A percentile compares a stretch with the other conserved stretches of the same genome.
phyloP scores from a whole-genome alignment of 495 filamentous ascomycete genomes.

The Aspergillus ellipticus region DNA sequence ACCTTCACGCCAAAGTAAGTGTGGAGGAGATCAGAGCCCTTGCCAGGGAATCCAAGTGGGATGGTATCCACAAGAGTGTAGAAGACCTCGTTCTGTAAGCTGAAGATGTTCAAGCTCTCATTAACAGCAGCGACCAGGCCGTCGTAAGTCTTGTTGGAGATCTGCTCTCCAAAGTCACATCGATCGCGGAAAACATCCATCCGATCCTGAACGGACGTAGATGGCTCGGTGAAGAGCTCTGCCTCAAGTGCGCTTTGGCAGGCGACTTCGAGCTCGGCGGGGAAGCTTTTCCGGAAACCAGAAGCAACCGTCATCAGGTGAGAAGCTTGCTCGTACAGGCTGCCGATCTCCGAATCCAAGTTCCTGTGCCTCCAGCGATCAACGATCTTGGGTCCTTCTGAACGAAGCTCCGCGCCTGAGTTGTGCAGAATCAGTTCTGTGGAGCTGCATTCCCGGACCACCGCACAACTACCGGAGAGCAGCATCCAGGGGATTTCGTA shows the following conservation, averaged over 20 bases:
- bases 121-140: constrained; percentile 36
- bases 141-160: constrained; percentile 67
- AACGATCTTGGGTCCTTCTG: constrained; percentile 33
- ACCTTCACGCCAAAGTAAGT: constrained; percentile 70
- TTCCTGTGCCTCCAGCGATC: constrained; percentile 46
- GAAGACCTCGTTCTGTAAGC: constrained; percentile 51
- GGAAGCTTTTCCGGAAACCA: constrained; percentile 55
- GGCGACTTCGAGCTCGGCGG: constrained; percentile 56
- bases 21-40: constrained; percentile 45
- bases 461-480: constrained; percentile 71
- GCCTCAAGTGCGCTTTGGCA: constrained; percentile 56
- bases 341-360: constrained; percentile 35
- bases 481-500: constrained; percentile 76
- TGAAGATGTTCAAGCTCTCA: constrained; percentile 35
- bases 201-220: constrained; percentile 61
- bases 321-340: constrained; percentile 36
- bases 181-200: constrained; percentile 69
- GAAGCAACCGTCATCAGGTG: constrained; percentile 56
- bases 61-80: constrained; percentile 43
- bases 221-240: constrained; percentile 68
- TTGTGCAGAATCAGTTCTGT: constrained; percentile 63
- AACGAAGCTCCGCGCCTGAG: constrained; percentile 27
- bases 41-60: constrained; percentile 35
- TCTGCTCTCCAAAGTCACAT: constrained; percentile 64
- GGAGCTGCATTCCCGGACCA: constrained; percentile 73